phyloP scores from a whole-genome alignment of 2,329 filamentous ascomycete genomes.

The Alternaria angustiovoidea region DNA sequence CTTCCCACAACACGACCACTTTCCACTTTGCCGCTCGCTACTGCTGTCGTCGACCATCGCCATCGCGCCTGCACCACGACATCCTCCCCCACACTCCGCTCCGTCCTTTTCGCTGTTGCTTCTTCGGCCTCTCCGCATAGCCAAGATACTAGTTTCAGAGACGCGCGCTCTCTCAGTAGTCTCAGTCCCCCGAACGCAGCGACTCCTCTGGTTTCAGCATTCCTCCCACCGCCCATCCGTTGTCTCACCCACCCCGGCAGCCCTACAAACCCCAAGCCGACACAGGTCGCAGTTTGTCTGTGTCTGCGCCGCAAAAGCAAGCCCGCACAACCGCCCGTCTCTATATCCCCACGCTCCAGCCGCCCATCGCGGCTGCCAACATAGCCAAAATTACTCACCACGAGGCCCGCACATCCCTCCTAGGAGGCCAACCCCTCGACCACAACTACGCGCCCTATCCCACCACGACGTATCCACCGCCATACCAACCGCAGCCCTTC shows the following conservation, averaged over 20 bases:
- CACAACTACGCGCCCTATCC: slow-evolving; percentile 58
- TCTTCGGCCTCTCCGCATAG: slow-evolving; percentile 32
- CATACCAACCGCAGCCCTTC: slow-evolving; percentile 53
- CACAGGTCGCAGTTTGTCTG: slow-evolving; percentile 23
- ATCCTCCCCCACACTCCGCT: neutral
- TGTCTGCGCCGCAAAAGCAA: slow-evolving; percentile 19
- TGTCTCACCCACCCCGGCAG: slow-evolving; percentile 43
- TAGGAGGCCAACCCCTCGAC: slow-evolving; percentile 64
- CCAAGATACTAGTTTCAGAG: slow-evolving; percentile 40
- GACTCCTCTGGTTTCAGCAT: slow-evolving; percentile 30
- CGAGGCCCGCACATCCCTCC: slow-evolving; percentile 65
- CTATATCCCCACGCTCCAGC: slow-evolving; percentile 40
- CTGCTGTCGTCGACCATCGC: neutral
- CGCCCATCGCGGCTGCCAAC: slow-evolving; percentile 46
- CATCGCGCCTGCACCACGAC: neutral
- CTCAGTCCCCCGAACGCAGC: slow-evolving; percentile 16
- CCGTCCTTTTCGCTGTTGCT: slow-evolving; percentile 2
- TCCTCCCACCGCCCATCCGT: slow-evolving; percentile 8
- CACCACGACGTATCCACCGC: slow-evolving; percentile 39
- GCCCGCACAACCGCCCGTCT: slow-evolving; percentile 13
- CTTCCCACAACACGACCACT: neutral
- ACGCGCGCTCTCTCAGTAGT: slow-evolving; percentile 24
- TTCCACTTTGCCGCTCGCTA: slow-evolving; percentile 16
- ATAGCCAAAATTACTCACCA: slow-evolving; percentile 64
- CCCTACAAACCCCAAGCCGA: slow-evolving; percentile 28